phyloP scores from a whole-genome alignment of 2,329 filamentous ascomycete genomes.

The Diplodia intermedia region DNA sequence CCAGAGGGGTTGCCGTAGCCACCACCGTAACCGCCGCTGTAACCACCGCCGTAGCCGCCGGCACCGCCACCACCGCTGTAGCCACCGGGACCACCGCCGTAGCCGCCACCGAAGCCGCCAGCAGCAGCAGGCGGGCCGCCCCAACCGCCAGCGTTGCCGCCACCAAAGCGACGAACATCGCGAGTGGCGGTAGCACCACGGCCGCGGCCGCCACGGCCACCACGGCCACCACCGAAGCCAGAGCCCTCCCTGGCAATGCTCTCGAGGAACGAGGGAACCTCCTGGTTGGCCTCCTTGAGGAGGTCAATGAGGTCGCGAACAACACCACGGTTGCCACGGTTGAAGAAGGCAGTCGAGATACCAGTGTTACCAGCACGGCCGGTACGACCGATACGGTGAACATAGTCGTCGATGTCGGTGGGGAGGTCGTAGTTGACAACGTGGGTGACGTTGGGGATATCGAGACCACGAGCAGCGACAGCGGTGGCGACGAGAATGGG shows the following conservation, averaged over 20 bases:
- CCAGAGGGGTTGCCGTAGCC: slow-evolving; percentile 72
- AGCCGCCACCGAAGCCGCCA: slow-evolving; percentile 52
- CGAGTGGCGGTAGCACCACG: slow-evolving; percentile 75
- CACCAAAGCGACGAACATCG: slow-evolving; percentile 74
- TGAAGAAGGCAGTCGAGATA: slow-evolving; percentile 99
- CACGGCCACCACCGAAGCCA: slow-evolving; percentile 75
- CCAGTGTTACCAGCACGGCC: slow-evolving; percentile 99
- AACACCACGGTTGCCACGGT: slow-evolving; percentile 97
- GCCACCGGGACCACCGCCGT: slow-evolving; percentile 50
- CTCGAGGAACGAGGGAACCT: slow-evolving; percentile 92
- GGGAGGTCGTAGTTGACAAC: slow-evolving; percentile 99
- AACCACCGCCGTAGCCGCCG: slow-evolving; percentile 53
- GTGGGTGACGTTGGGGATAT: slow-evolving; percentile 96
- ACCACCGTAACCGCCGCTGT: slow-evolving; percentile 50
- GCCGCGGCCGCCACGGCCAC: slow-evolving; percentile 67
- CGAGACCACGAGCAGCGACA: slow-evolving; percentile 82
- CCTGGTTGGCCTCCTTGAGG: slow-evolving; percentile 98
- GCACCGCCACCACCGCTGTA: slow-evolving; percentile 49
- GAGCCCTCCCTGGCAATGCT: slow-evolving; percentile 95
- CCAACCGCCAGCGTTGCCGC: slow-evolving; percentile 65
- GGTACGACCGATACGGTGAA: slow-evolving; percentile 99
- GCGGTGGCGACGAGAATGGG: slow-evolving; percentile 97
- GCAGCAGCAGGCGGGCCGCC: slow-evolving; percentile 50
- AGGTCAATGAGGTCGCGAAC: slow-evolving; percentile 97
- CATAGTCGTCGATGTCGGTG: slow-evolving; percentile 97